Evolutionary conservation across 352 stramenopile genomes (phyloP), one percentile per base, ranked within the genome.

Genomic region (Pythium apleroticum): DNA sequence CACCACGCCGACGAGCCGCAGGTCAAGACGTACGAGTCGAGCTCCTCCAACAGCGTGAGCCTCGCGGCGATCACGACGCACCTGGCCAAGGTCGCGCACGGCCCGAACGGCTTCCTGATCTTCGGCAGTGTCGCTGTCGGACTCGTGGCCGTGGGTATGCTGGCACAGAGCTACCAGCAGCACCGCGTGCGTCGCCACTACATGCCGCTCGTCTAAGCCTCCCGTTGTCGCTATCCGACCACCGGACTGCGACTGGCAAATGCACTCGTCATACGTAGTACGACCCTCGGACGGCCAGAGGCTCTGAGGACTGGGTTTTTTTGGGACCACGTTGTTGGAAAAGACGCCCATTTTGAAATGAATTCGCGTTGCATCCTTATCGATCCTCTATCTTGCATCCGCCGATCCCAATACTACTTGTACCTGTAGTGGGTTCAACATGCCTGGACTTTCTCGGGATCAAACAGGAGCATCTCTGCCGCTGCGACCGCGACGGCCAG

Each of bases 181-280:
- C 75, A 73, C 59, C 75, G 72, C 48, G 65, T 70, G 61, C 79
- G 76, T 71, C 71, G 77, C 58, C 75, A 84, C 66, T 88, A 88
- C 79, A 77, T 56, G 49, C 77, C 41, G 60, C 75, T 88, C 2
- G 58, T 80, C 6, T 88, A 81, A 68, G 35, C 14, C n/a, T 17
- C n/a, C n/a, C n/a, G n/a, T n/a, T n/a, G n/a, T n/a, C n/a, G n/a
- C n/a, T n/a, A n/a, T 33, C 30, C 9, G 30, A 33, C 30, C 30
- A 33, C 30, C 30, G 9, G 9, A 33, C 30, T 33, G 30, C 4
- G 9, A n/a, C n/a, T n/a, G n/a, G n/a, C n/a, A n/a, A n/a, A n/a
- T n/a, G n/a, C n/a, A n/a, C n/a, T n/a, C n/a, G n/a, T n/a, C n/a
- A n/a, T n/a, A n/a, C n/a, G n/a, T n/a, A n/a, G n/a, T 33, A 33